These are phyloP conservation scores for Eragrostis tef DNA, from an alignment of 202 grass and related monocot genomes.

Conservation along the genomic window DNA sequence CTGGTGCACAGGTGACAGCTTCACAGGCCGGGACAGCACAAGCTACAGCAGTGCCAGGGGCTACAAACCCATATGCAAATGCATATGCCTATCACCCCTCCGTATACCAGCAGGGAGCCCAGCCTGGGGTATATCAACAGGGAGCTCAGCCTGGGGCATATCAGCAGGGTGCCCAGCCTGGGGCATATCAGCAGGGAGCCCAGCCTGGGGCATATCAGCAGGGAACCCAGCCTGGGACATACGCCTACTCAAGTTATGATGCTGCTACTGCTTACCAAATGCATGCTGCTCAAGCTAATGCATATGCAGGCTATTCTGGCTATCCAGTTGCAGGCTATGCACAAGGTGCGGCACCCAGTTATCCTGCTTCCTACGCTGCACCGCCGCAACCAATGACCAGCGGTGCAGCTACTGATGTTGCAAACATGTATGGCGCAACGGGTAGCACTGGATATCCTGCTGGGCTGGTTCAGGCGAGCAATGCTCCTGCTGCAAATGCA, in stretches of 20 bases:
- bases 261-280: constrained; percentile 52
- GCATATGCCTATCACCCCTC: constrained; percentile 51
- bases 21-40: constrained; percentile 53
- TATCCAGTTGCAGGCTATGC: constrained; percentile 59
- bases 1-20: constrained; percentile 25
- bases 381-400: constrained; percentile 48
- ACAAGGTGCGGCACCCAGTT: constrained; percentile 46
- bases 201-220: constrained; percentile 40
- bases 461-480: constrained; percentile 34
- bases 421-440: constrained; percentile 34
- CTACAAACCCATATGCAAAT: constrained; percentile 59
- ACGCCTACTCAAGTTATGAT: constrained; percentile 51
- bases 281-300: constrained; percentile 38
- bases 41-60: constrained; percentile 41
- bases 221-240: constrained; percentile 39
- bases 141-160: constrained; percentile 29
- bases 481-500: constrained; percentile 32
- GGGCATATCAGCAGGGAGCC: constrained; percentile 47
- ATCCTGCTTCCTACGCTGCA: constrained; percentile 53
- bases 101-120: constrained; percentile 48
- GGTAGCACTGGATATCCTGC: constrained; percentile 51
- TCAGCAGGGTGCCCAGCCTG: constrained; percentile 41
- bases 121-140: constrained; percentile 41
- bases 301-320: constrained; percentile 60
- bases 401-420: constrained; percentile 38